Percentiles rank a stretch among this genome's conserved stretches.
Conservation (phyloP, 768 basidiomycete genomes). For the Suillus ampliporus region DNA sequence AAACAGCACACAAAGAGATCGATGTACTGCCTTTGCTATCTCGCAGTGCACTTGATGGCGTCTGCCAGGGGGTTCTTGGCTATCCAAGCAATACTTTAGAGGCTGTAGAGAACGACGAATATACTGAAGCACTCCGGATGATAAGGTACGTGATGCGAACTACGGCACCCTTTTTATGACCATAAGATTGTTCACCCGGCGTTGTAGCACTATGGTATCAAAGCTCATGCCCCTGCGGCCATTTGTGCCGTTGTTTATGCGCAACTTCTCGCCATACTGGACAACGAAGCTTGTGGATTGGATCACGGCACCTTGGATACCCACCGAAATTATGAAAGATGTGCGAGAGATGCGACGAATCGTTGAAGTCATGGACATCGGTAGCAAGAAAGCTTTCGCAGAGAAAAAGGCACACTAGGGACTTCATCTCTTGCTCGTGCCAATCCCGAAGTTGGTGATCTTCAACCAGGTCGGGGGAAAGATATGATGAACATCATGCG, state of each 20-base stretch:
- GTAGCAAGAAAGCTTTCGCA: constrained; percentile 19
- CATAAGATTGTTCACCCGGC: not conserved
- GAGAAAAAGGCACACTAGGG: constrained; percentile 25
- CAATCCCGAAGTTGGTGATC: constrained; percentile 16
- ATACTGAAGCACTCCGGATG: constrained; percentile 9
- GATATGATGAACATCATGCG: constrained; percentile 38
- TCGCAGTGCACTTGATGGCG: constrained; percentile 30
- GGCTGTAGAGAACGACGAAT: constrained; percentile 15
- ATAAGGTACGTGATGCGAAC: not conserved
- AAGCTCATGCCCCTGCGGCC: not conserved
- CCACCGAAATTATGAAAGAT: not conserved
- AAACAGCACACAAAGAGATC: constrained; percentile 21
- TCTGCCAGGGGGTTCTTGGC: constrained; percentile 30
- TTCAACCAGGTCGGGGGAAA: constrained; percentile 13
- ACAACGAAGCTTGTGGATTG: not conserved
- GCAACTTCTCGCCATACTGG: not conserved
- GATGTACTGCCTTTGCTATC: constrained; percentile 29
- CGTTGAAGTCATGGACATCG: constrained; percentile 21
- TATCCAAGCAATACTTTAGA: constrained; percentile 19
- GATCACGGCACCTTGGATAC: not conserved
- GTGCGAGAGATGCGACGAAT: constrained; percentile 17
- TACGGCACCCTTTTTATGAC: not conserved
- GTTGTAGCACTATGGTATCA: not conserved
- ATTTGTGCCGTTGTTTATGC: not conserved
- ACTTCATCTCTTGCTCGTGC: not conserved